These are phyloP conservation scores for Ceratorhiza oryzae-sativae DNA, from an alignment of 1,284 basidiomycete species.

Conservation along the genomic window DNA sequence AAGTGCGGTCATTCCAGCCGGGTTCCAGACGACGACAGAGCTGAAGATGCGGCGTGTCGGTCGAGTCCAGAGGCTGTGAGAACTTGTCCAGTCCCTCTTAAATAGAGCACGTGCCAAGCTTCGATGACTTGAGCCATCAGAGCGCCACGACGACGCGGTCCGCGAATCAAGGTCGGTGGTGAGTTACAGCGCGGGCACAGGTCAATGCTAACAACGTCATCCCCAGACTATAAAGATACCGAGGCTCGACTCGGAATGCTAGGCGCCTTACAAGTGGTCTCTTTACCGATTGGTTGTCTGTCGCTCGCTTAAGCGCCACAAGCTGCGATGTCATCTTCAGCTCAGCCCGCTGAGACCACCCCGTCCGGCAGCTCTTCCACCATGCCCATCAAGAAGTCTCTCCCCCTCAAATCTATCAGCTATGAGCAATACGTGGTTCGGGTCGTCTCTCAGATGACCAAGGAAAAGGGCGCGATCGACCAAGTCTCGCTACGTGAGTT, in stretches of 20 bases:
- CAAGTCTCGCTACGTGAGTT: constrained; percentile 67
- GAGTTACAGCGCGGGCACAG: constrained; percentile 6
- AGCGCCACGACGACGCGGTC: constrained; percentile 5
- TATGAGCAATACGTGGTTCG: constrained; percentile 66
- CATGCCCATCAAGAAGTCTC: constrained; percentile 1
- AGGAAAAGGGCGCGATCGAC: constrained; percentile 59
- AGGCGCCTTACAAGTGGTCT: constrained; percentile 24
- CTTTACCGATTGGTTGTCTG: constrained; percentile 13
- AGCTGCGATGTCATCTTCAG: constrained; percentile 26
- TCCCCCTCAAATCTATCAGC: constrained; percentile 55
- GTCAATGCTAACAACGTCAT: background rate
- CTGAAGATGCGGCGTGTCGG: background rate
- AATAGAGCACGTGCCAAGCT: background rate
- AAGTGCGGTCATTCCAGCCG: background rate
- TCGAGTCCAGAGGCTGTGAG: constrained; percentile 8
- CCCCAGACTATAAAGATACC: background rate
- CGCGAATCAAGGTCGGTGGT: background rate
- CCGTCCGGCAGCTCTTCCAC: constrained; percentile 9
- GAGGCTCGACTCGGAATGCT: background rate
- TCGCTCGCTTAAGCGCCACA: background rate
- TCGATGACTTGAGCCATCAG: background rate
- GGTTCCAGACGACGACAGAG: background rate
- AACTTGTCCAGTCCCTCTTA: background rate
- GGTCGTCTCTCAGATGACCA: constrained; percentile 61
- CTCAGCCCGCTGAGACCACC: constrained; percentile 45